Evolutionary conservation across 139 green algal species (phyloP), one percentile per base, ranked within the genome.

Genomic region (Nannochloris sp.): DNA sequence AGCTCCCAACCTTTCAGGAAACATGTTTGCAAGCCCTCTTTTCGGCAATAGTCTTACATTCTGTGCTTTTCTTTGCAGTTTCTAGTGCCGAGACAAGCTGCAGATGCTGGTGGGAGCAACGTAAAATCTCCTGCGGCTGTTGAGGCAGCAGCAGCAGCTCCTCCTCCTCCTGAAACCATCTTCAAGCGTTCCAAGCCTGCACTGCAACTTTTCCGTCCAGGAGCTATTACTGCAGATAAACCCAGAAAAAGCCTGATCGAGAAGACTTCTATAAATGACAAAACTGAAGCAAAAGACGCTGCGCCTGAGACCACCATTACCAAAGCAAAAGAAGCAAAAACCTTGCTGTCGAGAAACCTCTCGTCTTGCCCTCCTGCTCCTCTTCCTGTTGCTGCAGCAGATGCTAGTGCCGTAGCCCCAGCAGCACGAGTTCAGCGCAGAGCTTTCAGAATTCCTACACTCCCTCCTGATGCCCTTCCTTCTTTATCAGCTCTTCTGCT

Each of bases 61-160:
- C n/a, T n/a, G n/a, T 44, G 6, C 7, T 14, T 6, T 61, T 61
- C 14, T 32, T 12, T 38, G 61, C 61, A 68, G 61, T 68, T n/a
- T n/a, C n/a, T n/a, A n/a, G n/a, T n/a, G n/a, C n/a, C n/a, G n/a
- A n/a, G n/a, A n/a, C n/a, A n/a, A n/a, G n/a, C n/a, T n/a, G n/a
- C 60, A 24, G 27, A 24, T 3, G 60, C 8, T 0, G 38, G 60
- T 47, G 25, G 13, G 23, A 45, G n/a, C 6, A 33, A 4, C 23
- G 42, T 24, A 30, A 31, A 9, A 13, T 14, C 39, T 8, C 13
- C 24, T 4, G 12, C 56, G 14, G 56, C n/a, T 46, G 29, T 15
- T 4, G 12, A 10, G 12, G 24, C 36, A 13, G 37, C 47, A 63
- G 27, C n/a, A 30, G 46, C 7, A n/a, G n/a, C n/a, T n/a, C n/a